Percentiles rank a stretch among this genome's conserved stretches.
Evolutionary conservation across 179 eudicot species (phyloP).

Genomic region (Silene vulgaris): DNA sequence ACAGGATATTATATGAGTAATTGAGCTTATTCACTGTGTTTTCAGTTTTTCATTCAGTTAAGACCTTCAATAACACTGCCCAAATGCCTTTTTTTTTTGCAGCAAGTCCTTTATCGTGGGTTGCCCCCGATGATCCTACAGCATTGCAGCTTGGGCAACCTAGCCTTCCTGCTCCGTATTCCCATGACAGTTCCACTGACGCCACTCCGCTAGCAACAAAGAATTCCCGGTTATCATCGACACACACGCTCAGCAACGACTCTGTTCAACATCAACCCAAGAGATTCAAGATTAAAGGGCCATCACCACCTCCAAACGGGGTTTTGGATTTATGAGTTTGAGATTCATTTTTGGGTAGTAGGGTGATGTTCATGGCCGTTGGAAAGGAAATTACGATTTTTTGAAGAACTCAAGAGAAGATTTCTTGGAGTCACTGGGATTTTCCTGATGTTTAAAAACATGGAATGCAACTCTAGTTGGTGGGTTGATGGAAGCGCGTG

Average conservation of each 20-base stretch:
- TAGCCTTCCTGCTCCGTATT: constrained; percentile 3
- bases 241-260: not conserved
- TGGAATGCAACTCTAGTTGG: not conserved
- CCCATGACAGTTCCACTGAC: not conserved
- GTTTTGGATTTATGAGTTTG: not conserved
- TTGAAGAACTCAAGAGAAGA: not conserved
- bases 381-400: not conserved
- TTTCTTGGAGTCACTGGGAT: not conserved
- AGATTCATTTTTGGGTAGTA: not conserved
- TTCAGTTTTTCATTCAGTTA: not conserved
- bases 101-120: constrained; percentile 16
- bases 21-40: not conserved
- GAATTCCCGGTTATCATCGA: constrained; percentile 6
- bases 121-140: constrained; percentile 5
- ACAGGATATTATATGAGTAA: not conserved
- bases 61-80: not conserved
- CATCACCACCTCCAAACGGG: constrained; percentile 11
- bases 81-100: constrained; percentile 2
- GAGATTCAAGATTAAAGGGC: constrained; percentile 22
- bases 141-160: constrained; percentile 18
- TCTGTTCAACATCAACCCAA: not conserved
- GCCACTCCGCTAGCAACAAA: constrained; percentile 8
- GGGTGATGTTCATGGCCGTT: not conserved
- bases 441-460: not conserved
- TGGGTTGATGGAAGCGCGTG: constrained; percentile 4